A percentile compares a stretch with the other conserved stretches of the same genome.
phyloP scores from a whole-genome alignment of 495 filamentous ascomycete genomes.

The Sphaerosporella brunnea region DNA sequence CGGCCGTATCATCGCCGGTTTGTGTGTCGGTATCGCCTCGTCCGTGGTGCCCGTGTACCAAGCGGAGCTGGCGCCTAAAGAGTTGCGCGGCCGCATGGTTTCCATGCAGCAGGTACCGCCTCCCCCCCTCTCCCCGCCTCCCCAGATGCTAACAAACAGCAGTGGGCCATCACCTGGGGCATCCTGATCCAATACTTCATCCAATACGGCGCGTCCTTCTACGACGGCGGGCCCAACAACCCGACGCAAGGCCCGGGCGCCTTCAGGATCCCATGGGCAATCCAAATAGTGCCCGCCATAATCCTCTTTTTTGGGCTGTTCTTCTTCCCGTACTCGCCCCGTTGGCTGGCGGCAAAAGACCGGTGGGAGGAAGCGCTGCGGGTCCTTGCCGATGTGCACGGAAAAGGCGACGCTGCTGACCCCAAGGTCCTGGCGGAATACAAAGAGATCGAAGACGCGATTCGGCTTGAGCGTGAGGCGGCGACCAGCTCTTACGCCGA shows the following conservation, averaged over 20 bases:
- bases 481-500: constrained; percentile 38
- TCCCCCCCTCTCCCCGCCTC: neutral
- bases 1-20: constrained; percentile 52
- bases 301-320: constrained; percentile 49
- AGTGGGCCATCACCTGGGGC: constrained; percentile 61
- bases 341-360: constrained; percentile 58
- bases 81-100: constrained; percentile 61
- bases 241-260: constrained; percentile 39
- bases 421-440: constrained; percentile 47
- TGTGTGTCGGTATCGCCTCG: constrained; percentile 60
- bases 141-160: constrained; percentile 31
- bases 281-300: constrained; percentile 53
- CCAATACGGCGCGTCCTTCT: constrained; percentile 49
- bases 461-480: constrained; percentile 44
- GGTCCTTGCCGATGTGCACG: constrained; percentile 45
- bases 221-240: constrained; percentile 40
- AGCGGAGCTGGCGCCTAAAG: constrained; percentile 59
- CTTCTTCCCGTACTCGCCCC: constrained; percentile 54
- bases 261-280: constrained; percentile 57
- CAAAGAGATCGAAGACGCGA: constrained; percentile 46
- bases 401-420: constrained; percentile 39
- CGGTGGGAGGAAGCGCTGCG: constrained; percentile 54
- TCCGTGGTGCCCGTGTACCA: constrained; percentile 64
- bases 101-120: constrained; percentile 27
- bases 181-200: constrained; percentile 47